Base-by-base conservation (phyloP, 768 basidiomycete genomes). In the Xanthoconium purpureum region DNA sequence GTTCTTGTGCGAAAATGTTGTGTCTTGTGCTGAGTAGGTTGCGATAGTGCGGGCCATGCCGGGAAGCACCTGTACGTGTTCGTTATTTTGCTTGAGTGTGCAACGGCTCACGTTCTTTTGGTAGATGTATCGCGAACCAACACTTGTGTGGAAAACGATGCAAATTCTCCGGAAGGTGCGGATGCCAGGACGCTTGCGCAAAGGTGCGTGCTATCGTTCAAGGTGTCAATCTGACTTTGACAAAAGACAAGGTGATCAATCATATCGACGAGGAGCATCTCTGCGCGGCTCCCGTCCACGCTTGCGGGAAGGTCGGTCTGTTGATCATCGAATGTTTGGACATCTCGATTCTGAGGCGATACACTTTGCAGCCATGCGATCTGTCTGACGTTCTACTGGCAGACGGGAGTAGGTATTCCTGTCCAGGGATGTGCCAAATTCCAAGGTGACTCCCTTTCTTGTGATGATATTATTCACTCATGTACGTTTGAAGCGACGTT, bases 131-230 rank as follows among this genome's bases (percentile, higher is more conserved):
- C 32, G 73, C 78, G 1, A 77, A 75, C 32, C 63, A 69, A 24
- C 84, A 87, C 70, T 62, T 85, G 18, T 87, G 84, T 44, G 85
- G 84, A 9, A 71, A 78, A 47, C 63, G 67, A 10, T 87, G 85
- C 63, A 64, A 64, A 35, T 70, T 83, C 13, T 62, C 63, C 5
- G 78, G 75, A 32, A 80, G 74, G 51, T 67, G 69, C 37, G 85
- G 84, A 1, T 87, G 85, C 56, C 66, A 82, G 28, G 69, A 66
- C 8, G 65, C 76, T 18, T 87, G 85, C 54, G 75, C 77, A 6
- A 80, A 82, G 72, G 84, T 82, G 32, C n/a, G 61, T 32, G 1
- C 3, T 18, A 15, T 36, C 0, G 18, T 32, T 38, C 1, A 15
- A 38, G 12, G 6, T 6, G 0, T n/a, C 13, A 1, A 18, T 43